Evolutionary conservation across 2,329 filamentous ascomycete genomes (phyloP).

Genomic region (Pestalotiopsis fici): DNA sequence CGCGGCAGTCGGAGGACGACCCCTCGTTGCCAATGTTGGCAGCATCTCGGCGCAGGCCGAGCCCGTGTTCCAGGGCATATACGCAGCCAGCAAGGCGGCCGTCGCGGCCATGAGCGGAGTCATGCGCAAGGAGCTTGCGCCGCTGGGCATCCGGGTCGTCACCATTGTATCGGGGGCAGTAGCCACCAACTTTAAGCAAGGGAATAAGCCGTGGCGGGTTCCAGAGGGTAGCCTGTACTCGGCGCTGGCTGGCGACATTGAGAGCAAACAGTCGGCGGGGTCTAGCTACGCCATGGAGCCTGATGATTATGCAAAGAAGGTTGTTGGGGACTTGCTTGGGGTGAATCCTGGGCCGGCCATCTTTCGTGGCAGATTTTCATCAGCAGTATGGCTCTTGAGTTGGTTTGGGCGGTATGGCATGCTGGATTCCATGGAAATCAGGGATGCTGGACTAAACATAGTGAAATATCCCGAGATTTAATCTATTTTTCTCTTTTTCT

Average conservation of each 20-base stretch:
- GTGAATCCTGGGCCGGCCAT: not conserved
- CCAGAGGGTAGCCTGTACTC: constrained; percentile 29
- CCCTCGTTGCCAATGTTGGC: constrained; percentile 26
- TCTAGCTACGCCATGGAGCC: not conserved
- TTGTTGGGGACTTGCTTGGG: not conserved
- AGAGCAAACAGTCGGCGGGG: constrained; percentile 11
- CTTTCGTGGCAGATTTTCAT: not conserved
- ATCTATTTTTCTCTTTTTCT: too few species aligned
- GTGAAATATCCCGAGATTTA: not conserved
- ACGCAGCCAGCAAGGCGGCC: constrained; percentile 32
- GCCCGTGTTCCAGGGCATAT: constrained; percentile 28
- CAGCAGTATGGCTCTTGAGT: not conserved
- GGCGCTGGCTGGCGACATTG: constrained; percentile 22
- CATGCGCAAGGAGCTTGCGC: constrained; percentile 30
- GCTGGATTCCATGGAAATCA: not conserved
- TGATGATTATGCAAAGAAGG: not conserved
- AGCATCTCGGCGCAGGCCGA: constrained; percentile 29
- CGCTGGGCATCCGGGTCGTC: constrained; percentile 30
- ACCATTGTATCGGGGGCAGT: constrained; percentile 31
- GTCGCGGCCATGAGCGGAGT: constrained; percentile 22
- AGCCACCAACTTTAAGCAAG: constrained; percentile 23
- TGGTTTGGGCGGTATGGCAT: not conserved
- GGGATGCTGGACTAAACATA: not conserved
- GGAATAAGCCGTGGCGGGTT: constrained; percentile 23
- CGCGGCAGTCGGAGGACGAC: not conserved